Base-by-base conservation (phyloP, 2,329 filamentous ascomycete genomes). In the Akanthomyces dipterigenus region DNA sequence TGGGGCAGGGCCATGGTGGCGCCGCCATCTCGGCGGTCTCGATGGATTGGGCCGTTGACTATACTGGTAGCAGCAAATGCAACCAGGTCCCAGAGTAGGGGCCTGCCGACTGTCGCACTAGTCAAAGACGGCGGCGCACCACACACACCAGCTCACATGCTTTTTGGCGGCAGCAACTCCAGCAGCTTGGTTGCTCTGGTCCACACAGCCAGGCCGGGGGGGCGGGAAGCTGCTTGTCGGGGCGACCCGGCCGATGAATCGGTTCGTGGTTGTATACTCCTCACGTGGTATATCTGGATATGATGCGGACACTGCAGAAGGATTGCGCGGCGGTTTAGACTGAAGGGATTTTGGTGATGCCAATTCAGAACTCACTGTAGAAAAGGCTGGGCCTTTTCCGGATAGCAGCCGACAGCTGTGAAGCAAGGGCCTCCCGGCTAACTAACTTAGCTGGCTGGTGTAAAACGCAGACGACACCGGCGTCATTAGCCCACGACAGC, bases 21-120 rank as follows among this genome's bases (percentile, higher is more conserved):
- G 43, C 42, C 43, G 55, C 55, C 55, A 57, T 55, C 43, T 57
- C 55, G 55, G 55, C 20, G 55, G 42, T 57, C 22, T 31, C 42
- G 43, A 20, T 54, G 50, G 28, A 34, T 28, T 48, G 12, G 45
- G 22, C 22, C 16, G 22, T 26, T 38, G n/a, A n/a, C n/a, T n/a
- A n/a, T n/a, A n/a, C n/a, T 18, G 20, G 40, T 5, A 42, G 22
- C n/a, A 28, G 55, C 43, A 56, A 42, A 48, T 48, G 54, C 42
- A 55, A 18, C 26, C 18, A 9, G 43, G 20, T 22, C 36, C 43
- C 11, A 42, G 42, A 31, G 54, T 20, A 46, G 22, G 20, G 43
- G 28, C 42, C n/a, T n/a, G 31, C 2, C 22, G 36, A 56, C 20
- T 56, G 43, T 56, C 55, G 31, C 31, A 56, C 43, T 56, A 56